These are phyloP conservation scores for Fusarium longipes DNA, from an alignment of 2,329 filamentous ascomycete species.

Conservation along the genomic window DNA sequence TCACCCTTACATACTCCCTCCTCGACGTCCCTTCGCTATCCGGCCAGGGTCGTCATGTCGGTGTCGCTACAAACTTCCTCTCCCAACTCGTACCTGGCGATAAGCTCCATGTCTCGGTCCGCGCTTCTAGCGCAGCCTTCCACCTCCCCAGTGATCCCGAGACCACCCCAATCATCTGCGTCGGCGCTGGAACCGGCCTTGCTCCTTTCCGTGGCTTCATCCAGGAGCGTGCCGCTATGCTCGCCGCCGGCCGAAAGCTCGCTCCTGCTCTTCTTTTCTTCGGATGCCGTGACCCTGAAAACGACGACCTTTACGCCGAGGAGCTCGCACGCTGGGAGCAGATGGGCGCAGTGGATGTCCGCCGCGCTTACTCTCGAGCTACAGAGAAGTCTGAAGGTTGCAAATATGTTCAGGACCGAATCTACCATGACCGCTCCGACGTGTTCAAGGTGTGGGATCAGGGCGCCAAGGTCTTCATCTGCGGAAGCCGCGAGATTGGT, in stretches of 20 bases:
- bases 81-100: slow-evolving; percentile 59
- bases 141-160: slow-evolving; percentile 60
- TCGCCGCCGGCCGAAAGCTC: slow-evolving; percentile 62
- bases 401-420: slow-evolving; percentile 60
- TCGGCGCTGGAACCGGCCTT: slow-evolving; percentile 66
- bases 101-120: slow-evolving; percentile 62
- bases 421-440: slow-evolving; percentile 53
- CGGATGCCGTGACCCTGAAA: slow-evolving; percentile 66
- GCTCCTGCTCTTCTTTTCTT: slow-evolving; percentile 73
- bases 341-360: slow-evolving; percentile 62
- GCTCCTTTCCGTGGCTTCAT: slow-evolving; percentile 73
- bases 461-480: slow-evolving; percentile 71
- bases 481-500: slow-evolving; percentile 67
- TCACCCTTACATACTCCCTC: slow-evolving; percentile 76
- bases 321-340: slow-evolving; percentile 69
- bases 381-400: slow-evolving; percentile 59
- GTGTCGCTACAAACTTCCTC: slow-evolving; percentile 72
- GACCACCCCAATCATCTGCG: slow-evolving; percentile 62
- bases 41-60: slow-evolving; percentile 62
- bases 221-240: slow-evolving; percentile 68
- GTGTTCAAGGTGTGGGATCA: slow-evolving; percentile 54
- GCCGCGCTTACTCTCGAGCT: slow-evolving; percentile 64
- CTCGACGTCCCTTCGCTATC: slow-evolving; percentile 67
- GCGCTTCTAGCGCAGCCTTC: slow-evolving; percentile 59
- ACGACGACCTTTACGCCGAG: slow-evolving; percentile 70